These are phyloP conservation scores for Larix sibirica DNA, from an alignment of 83 land plant species.

Conservation along the genomic window DNA sequence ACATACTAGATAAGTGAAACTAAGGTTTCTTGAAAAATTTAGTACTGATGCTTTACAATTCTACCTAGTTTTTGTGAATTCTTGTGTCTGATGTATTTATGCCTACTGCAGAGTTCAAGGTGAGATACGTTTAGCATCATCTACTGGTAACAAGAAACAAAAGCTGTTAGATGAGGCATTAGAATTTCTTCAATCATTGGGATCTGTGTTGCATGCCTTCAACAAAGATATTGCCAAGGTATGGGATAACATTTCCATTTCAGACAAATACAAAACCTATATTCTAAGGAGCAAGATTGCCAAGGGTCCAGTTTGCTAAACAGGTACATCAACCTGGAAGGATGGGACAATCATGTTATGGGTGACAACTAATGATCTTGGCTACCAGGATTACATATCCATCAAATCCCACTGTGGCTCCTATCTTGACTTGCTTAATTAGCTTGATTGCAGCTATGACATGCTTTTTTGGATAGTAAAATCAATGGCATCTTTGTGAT, in stretches of 20 bases:
- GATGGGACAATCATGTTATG: too few relatives aligned
- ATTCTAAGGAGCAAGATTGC: neutral
- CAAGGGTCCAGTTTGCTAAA: too few relatives aligned
- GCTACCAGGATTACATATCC: neutral
- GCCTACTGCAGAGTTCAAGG: neutral
- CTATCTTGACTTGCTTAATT: neutral
- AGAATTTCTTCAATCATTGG: conserved; percentile 31
- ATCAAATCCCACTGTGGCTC: neutral
- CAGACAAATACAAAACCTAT: neutral
- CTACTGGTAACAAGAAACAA: neutral
- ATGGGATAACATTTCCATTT: neutral
- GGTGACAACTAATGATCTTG: too few relatives aligned
- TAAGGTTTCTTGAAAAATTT: neutral
- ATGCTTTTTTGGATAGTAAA: neutral
- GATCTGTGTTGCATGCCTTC: conserved; percentile 50
- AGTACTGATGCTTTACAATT: neutral
- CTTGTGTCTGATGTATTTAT: neutral
- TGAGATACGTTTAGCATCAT: neutral
- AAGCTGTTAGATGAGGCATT: conserved; percentile 30
- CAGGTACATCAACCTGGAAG: too few relatives aligned
- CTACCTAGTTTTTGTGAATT: neutral
- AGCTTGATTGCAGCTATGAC: neutral
- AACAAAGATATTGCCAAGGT: conserved; percentile 64
- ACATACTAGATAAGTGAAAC: neutral
- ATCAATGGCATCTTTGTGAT: neutral